phyloP scores from a whole-genome alignment of 2,329 filamentous ascomycete genomes.

The Microcyclospora tardicrescens region DNA sequence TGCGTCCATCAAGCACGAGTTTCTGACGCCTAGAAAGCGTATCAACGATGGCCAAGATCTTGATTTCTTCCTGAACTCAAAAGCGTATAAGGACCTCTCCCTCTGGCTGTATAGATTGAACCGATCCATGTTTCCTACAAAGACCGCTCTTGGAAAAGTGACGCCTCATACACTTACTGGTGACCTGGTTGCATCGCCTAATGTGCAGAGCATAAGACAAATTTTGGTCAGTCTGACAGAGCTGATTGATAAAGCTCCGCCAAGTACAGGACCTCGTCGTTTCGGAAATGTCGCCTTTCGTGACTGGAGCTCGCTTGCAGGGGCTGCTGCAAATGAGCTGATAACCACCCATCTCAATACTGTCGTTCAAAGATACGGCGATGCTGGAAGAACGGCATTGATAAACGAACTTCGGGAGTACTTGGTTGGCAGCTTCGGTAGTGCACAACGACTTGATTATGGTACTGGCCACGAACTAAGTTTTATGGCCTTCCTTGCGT shows the following conservation, averaged over 20 bases:
- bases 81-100: constrained; percentile 77
- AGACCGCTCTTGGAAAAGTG: constrained; percentile 24
- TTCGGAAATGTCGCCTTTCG: constrained; percentile 91
- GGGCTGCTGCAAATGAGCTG: constrained; percentile 44
- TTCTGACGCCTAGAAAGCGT: constrained; percentile 58
- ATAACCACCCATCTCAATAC: constrained; percentile 7
- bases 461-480: constrained; percentile 93
- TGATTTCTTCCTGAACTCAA: constrained; percentile 61
- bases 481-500: constrained; percentile 81
- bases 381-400: constrained; percentile 1
- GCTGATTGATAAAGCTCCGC: constrained; percentile 66
- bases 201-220: constrained; percentile 49
- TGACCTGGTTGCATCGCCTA: constrained; percentile 35
- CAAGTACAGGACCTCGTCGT: constrained; percentile 69
- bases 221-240: constrained; percentile 52
- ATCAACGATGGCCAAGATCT: constrained; percentile 83
- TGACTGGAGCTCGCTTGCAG: constrained; percentile 63
- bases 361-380: constrained; percentile 28
- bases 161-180: constrained; percentile 25
- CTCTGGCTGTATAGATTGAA: constrained; percentile 85
- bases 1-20: constrained; percentile 26
- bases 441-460: constrained; percentile 79
- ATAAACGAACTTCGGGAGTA: constrained; percentile 59
- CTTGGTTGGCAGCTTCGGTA: constrained; percentile 76
- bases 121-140: constrained; percentile 65